These are phyloP conservation scores for Sonneratia caseolaris DNA, from an alignment of 345 rosid species.

Conservation along the genomic window DNA sequence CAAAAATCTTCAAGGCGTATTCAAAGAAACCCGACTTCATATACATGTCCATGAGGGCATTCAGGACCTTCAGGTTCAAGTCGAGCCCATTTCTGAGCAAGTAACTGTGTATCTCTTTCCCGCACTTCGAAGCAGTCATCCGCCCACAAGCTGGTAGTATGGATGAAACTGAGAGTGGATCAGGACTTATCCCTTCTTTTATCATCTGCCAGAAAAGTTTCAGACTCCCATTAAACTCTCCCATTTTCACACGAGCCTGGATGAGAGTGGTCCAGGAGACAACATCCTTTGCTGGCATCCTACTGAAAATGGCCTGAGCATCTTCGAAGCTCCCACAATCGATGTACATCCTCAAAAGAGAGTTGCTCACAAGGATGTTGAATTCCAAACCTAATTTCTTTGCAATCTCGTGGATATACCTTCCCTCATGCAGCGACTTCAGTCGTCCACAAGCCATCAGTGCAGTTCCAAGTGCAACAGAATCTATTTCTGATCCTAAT, in stretches of 20 bases:
- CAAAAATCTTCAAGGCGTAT: constrained; percentile 26
- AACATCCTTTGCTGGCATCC: constrained; percentile 34
- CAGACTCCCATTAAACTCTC: constrained; percentile 37
- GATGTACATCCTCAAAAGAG: constrained; percentile 38
- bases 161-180: constrained; percentile 25
- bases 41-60: constrained; percentile 47
- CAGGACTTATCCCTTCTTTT: constrained; percentile 26
- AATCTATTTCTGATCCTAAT: constrained; percentile 21
- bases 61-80: constrained; percentile 22
- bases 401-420: constrained; percentile 26
- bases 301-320: constrained; percentile 26
- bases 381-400: constrained; percentile 29
- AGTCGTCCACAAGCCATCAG: constrained; percentile 27
- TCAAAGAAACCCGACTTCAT: constrained; percentile 35
- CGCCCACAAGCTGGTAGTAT: constrained; percentile 48
- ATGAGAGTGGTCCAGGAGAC: constrained; percentile 42
- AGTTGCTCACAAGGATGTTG: constrained; percentile 34
- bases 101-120: constrained; percentile 41
- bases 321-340: constrained; percentile 27
- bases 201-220: constrained; percentile 38
- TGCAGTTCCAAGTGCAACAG: constrained; percentile 31
- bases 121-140: constrained; percentile 32
- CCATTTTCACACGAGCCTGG: constrained; percentile 29
- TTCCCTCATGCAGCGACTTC: constrained; percentile 33
- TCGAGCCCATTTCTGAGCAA: constrained; percentile 33